Conservation (phyloP, 1,284 basidiomycete species). For the Ceratobasidium sp. region DNA sequence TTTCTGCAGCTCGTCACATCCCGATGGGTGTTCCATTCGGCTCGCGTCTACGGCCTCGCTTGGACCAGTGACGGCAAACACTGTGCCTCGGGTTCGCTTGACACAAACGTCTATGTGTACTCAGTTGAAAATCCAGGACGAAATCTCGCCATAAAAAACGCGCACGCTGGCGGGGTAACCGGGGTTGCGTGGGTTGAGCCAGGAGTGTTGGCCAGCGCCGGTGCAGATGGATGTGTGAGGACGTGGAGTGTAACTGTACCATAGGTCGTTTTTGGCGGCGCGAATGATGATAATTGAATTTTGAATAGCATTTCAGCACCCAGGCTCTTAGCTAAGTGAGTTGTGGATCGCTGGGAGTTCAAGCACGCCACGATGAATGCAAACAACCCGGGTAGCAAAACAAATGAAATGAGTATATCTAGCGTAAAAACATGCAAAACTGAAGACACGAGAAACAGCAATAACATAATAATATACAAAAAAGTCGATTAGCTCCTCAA, state of each 20-base stretch:
- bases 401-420: neutral
- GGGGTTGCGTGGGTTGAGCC: constrained; percentile 84
- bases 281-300: constrained; percentile 8
- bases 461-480: constrained; percentile 42
- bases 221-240: constrained; percentile 87
- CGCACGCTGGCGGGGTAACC: constrained; percentile 84
- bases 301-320: too few species aligned
- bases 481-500: neutral
- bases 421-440: neutral
- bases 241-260: constrained; percentile 79
- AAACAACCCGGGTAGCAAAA: neutral
- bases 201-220: constrained; percentile 76
- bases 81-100: constrained; percentile 89
- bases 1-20: constrained; percentile 69
- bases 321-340: too few species aligned
- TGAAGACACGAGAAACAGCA: constrained; percentile 25
- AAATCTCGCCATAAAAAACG: constrained; percentile 89
- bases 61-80: constrained; percentile 84
- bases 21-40: constrained; percentile 92
- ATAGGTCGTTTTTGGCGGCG: neutral
- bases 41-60: constrained; percentile 81
- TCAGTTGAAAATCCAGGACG: constrained; percentile 81
- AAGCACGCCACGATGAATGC: too few species aligned
- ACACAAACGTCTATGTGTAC: constrained; percentile 94
- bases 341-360: neutral